Percentiles rank a stretch among this genome's conserved stretches.
These are phyloP conservation scores for Harrya chromipes DNA, from an alignment of 768 basidiomycete species.

Conservation along the genomic window DNA sequence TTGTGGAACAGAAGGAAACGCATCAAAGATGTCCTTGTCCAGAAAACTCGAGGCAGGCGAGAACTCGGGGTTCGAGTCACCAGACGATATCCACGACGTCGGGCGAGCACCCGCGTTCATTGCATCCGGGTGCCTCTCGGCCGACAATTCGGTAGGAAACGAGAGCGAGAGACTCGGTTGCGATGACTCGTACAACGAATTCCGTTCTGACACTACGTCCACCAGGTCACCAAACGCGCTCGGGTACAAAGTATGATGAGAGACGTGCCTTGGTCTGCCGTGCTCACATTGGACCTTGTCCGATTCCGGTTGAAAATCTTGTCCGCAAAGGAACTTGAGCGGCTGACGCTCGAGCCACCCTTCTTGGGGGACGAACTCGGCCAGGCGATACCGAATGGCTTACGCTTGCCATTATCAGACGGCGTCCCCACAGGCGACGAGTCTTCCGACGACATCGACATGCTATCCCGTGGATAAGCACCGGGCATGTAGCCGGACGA, in stretches of 20 bases:
- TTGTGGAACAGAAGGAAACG: constrained; percentile 69
- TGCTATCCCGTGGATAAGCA: constrained; percentile 52
- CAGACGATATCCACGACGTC: constrained; percentile 48
- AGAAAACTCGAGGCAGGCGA: constrained; percentile 38
- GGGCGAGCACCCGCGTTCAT: constrained; percentile 30
- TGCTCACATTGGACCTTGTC: constrained; percentile 52
- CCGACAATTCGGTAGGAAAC: constrained; percentile 20
- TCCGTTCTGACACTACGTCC: constrained; percentile 19
- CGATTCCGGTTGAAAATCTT: constrained; percentile 54
- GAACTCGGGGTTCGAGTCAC: constrained; percentile 40
- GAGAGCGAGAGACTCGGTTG: constrained; percentile 22
- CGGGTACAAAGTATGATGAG: neutral
- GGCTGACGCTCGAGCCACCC: constrained; percentile 36
- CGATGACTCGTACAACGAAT: constrained; percentile 27
- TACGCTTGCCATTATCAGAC: constrained; percentile 40
- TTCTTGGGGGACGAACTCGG: constrained; percentile 54
- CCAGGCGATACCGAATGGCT: constrained; percentile 41
- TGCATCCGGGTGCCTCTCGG: constrained; percentile 10
- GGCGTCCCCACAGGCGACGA: constrained; percentile 60
- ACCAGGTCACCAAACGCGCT: neutral
- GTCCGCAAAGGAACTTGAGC: constrained; percentile 59
- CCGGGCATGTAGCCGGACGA: constrained; percentile 40
- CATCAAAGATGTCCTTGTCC: constrained; percentile 61
- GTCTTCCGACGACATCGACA: constrained; percentile 68
- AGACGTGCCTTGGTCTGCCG: constrained; percentile 42